These are phyloP conservation scores for Calvatia gigantea DNA, from an alignment of 768 basidiomycete genomes.

Conservation along the genomic window DNA sequence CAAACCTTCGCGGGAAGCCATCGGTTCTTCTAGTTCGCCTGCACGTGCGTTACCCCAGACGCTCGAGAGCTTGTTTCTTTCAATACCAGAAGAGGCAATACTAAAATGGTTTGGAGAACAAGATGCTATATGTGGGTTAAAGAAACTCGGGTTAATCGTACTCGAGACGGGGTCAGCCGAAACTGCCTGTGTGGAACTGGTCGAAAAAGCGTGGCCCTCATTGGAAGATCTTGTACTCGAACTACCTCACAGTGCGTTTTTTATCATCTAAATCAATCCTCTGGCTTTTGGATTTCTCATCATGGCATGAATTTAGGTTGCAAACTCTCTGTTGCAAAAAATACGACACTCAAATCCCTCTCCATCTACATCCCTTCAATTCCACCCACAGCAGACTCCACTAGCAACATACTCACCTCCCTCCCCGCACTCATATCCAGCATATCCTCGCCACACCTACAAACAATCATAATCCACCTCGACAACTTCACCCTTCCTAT, in stretches of 20 bases:
- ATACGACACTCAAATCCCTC: background rate
- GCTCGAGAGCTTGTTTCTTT: background rate
- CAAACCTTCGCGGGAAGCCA: conserved; percentile 1
- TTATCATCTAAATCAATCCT: too few relatives aligned
- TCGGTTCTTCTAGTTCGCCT: background rate
- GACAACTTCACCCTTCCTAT: background rate
- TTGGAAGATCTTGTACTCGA: conserved; percentile 1
- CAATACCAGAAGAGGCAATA: conserved; percentile 3
- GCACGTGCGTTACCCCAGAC: background rate
- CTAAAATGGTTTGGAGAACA: conserved; percentile 1
- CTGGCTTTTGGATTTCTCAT: too few relatives aligned
- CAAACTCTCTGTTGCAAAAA: background rate
- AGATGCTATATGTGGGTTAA: background rate
- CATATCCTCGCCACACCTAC: background rate
- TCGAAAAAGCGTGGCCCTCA: background rate
- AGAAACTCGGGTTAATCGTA: background rate
- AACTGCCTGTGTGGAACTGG: background rate
- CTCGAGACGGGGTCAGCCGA: background rate
- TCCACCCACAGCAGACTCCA: background rate
- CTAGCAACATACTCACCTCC: background rate
- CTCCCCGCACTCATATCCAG: background rate
- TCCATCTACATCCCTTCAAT: background rate
- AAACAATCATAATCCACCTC: background rate
- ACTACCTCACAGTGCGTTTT: background rate
- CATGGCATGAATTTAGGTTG: background rate